phyloP scores from a whole-genome alignment of 106 monocot genomes.

The Chionographis japonica region DNA sequence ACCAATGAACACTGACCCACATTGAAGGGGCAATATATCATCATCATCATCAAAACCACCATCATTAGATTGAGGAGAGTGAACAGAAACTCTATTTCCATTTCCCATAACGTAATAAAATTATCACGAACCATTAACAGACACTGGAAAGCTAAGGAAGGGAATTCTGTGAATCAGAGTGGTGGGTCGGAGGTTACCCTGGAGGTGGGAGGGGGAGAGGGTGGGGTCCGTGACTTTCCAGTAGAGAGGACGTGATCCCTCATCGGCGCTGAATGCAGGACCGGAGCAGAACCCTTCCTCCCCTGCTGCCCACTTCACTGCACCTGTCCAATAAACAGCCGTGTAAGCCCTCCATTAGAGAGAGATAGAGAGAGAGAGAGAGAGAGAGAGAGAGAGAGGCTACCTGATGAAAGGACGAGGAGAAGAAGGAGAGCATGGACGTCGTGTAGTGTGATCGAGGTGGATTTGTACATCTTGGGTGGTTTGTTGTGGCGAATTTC shows the following conservation, averaged over 20 bases:
- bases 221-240: constrained; percentile 89
- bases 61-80: no score
- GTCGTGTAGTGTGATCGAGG: not conserved
- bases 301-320: not conserved
- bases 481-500: no score
- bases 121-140: no score
- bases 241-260: constrained; percentile 33
- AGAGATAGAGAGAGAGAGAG: not conserved
- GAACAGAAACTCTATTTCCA: no score
- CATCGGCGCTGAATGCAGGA: not conserved
- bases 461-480: not conserved
- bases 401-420: constrained; percentile 4
- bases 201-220: constrained; percentile 68
- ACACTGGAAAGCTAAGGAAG: no score
- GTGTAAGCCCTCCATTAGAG: not conserved
- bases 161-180: no score
- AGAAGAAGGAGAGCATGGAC: not conserved
- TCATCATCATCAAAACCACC: no score
- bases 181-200: constrained; percentile 26
- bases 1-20: no score
- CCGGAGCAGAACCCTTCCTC: constrained; percentile 52
- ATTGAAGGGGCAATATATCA: no score
- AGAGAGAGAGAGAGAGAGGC: not conserved
- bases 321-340: constrained; percentile 3
- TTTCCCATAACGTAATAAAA: no score